These are phyloP conservation scores for Hypoxylon sp. DNA, from an alignment of 2,329 filamentous ascomycete species.

Conservation along the genomic window DNA sequence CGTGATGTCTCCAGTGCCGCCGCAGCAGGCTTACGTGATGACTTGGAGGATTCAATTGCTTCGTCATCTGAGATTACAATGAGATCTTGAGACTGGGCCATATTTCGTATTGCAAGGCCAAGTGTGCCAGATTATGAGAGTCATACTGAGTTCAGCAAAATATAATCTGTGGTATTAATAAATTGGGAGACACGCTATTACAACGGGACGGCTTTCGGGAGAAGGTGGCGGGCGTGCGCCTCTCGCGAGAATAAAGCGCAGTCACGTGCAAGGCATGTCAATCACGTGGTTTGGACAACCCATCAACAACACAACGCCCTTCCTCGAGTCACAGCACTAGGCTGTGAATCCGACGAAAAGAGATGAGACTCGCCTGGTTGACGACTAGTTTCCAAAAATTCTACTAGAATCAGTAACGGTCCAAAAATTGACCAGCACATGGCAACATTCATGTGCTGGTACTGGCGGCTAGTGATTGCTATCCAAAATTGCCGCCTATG, in stretches of 20 bases:
- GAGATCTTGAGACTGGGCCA: constrained; percentile 39
- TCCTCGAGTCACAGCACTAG: constrained; percentile 28
- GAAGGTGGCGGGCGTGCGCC: not conserved
- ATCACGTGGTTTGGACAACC: not conserved
- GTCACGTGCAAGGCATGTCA: constrained; percentile 5
- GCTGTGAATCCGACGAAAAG: constrained; percentile 26
- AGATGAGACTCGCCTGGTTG: constrained; percentile 9
- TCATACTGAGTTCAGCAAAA: constrained; percentile 32
- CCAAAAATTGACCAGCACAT: constrained; percentile 26
- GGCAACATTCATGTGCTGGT: constrained; percentile 13
- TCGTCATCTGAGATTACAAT: constrained; percentile 51
- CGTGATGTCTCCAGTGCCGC: constrained; percentile 7
- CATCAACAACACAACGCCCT: not conserved
- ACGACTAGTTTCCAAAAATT: constrained; percentile 20
- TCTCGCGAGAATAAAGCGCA: constrained; percentile 24
- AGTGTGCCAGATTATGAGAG: not conserved
- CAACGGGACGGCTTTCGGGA: not conserved
- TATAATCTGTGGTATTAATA: not conserved
- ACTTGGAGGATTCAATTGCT: constrained; percentile 46
- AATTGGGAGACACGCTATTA: not conserved
- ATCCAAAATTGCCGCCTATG: constrained; percentile 15
- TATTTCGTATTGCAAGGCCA: constrained; percentile 18
- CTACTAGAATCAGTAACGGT: not conserved
- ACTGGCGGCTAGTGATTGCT: constrained; percentile 9
- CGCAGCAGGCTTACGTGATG: constrained; percentile 26